Conservation (phyloP, 257 asterid species). For the Solanum pimpinellifolium region DNA sequence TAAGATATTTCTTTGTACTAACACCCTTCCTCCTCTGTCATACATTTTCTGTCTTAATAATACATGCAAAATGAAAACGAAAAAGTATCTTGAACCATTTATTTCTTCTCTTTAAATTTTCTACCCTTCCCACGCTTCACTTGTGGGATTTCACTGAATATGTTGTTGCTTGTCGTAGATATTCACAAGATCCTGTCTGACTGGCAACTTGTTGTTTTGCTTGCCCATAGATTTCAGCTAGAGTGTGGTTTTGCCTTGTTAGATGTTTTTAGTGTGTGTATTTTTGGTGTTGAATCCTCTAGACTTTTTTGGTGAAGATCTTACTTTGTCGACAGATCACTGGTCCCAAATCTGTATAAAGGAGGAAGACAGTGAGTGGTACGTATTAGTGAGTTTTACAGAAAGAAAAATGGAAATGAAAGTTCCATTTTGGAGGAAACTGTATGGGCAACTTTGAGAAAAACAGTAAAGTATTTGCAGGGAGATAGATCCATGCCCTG, state of each 20-base stretch:
- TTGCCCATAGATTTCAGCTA: not conserved
- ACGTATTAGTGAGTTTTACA: not conserved
- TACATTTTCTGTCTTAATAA: not conserved
- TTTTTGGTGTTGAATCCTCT: not conserved
- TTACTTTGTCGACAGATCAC: not conserved
- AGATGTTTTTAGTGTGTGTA: not conserved
- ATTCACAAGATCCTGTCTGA: not conserved
- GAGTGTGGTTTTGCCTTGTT: not conserved
- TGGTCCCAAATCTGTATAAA: not conserved
- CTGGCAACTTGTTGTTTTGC: not conserved
- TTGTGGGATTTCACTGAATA: not conserved
- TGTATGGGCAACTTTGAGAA: slow-evolving; percentile 6
- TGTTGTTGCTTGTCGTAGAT: not conserved
- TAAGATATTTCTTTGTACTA: not conserved
- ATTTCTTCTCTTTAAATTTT: not conserved
- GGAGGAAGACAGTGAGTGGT: not conserved
- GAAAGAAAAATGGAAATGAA: not conserved
- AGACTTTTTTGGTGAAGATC: not conserved
- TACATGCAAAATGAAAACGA: not conserved
- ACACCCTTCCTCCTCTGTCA: not conserved
- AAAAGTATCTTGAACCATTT: not conserved
- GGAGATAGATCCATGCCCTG: slow-evolving; percentile 4
- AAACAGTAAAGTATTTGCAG: not conserved
- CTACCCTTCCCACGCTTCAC: too few species aligned
- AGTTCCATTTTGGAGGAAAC: not conserved